Base-by-base conservation (phyloP, 352 stramenopile species). In the Salisapilia sapeloensis region DNA sequence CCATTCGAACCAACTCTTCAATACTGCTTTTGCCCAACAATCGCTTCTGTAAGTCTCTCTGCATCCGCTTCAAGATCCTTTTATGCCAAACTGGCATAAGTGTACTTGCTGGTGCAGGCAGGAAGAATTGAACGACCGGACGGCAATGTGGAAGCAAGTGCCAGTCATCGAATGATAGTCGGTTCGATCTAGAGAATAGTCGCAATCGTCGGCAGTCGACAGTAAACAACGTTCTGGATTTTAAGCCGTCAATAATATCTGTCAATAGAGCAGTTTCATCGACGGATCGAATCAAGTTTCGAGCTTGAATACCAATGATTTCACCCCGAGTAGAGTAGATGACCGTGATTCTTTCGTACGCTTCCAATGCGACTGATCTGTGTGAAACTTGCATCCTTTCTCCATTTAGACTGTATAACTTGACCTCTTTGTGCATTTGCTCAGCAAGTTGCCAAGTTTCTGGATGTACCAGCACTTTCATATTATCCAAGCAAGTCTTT, bases 401-500 rank as follows among this genome's bases (percentile, higher is more conserved):
- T n/a, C n/a, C n/a, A n/a, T n/a, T n/a, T n/a, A n/a, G n/a, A n/a
- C n/a, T n/a, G n/a, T n/a, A n/a, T n/a, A n/a, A n/a, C n/a, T n/a
- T n/a, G n/a, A n/a, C n/a, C n/a, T n/a, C n/a, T n/a, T n/a, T n/a
- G n/a, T n/a, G n/a, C n/a, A n/a, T n/a, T n/a, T n/a, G n/a, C 6
- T 42, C 39, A 1, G 64, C 64, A 37, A 80, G 21, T 28, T 74
- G 60, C 64, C 64, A 80, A 27, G 37, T 66, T 13, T 80, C 64
- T 1, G 40, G 8, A 7, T 41, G 53, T 2, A 64, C 27, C 8
- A 80, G 35, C 20, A 56, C 40, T 28, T 77, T 77, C 46, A 69
- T 58, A 29, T 65, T 67, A 4, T 77, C 60, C 6, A 72, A 30
- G 21, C 53, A 49, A 4, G 60, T 24, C 9, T 58, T 58, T 12